Evolutionary conservation across 2,329 filamentous ascomycete genomes (phyloP), one percentile per base, ranked within the genome.

Genomic region (Fusarium luffae): DNA sequence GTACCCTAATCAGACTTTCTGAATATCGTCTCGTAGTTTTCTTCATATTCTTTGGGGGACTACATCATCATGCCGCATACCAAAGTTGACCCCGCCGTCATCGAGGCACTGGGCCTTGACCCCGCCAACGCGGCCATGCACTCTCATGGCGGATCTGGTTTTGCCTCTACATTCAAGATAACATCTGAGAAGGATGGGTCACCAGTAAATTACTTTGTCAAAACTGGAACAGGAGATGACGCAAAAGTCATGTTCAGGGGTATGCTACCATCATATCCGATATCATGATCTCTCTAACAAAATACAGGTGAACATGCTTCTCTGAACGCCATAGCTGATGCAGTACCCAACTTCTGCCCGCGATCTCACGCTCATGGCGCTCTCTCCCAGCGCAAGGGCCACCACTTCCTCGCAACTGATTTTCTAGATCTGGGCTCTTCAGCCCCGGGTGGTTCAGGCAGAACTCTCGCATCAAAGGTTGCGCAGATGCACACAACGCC

Each of bases 401-500:
- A 75, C 18, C 82, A 81, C 77, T 91, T 90, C 75, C 82, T 91
- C 28, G 91, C 87, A 1, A 97, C 93, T 0, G 93, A 97, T 73
- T 98, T 94, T 76, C 84, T 98, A 0, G 87, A 95, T 57, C 84
- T 94, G 0, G 80, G 83, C 1, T 79, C 80, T 37, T 68, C 82
- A 6, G 77, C 79, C 69, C 54, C 82, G 0, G 76, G 77, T 13
- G 83, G 83, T 5, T 86, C 85, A 1, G 84, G 85, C 11, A 76
- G 82, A 59, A 89, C 87, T 2, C 83, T 98, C 3, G 93, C 93
- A 0, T 80, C 86, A 66, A 94, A 97, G 78, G 84, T 98, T 10
- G 93, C 92, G 2, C 89, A 86, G 75, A 82, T 98, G 47, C 95
- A 98, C 79, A 90, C 87, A 4, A 93, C 90, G 1, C 88, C 91